Conservation (phyloP, 352 stramenopile genomes). For the Phytophthora pistaciae region DNA sequence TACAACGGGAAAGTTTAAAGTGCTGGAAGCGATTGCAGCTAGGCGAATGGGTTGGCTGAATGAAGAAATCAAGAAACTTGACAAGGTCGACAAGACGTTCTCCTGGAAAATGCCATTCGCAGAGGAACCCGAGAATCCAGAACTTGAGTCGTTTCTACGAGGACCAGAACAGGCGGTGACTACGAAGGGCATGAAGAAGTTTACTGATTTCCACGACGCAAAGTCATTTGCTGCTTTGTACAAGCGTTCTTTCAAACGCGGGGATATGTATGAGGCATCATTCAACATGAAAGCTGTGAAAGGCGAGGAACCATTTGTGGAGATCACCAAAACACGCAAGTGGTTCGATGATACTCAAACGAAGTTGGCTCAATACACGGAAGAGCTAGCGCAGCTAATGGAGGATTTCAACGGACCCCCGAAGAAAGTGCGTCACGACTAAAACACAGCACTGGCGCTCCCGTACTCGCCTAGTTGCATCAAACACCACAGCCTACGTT, state of each 20-base stretch:
- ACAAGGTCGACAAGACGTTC: constrained; percentile 17
- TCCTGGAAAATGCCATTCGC: constrained; percentile 24
- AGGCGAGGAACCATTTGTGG: background rate
- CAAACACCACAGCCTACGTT: too few species aligned
- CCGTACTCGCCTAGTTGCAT: too few species aligned
- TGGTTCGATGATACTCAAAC: background rate
- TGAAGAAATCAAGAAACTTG: constrained; percentile 2
- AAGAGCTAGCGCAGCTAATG: background rate
- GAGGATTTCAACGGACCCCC: background rate
- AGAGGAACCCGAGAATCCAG: background rate
- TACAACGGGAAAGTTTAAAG: background rate
- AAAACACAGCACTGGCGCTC: too few species aligned
- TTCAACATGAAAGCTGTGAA: background rate
- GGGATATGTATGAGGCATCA: background rate
- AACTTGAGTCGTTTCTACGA: constrained; percentile 15
- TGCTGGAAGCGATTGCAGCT: background rate
- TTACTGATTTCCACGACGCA: background rate
- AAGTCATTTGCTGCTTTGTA: background rate
- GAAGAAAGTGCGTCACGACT: too few species aligned
- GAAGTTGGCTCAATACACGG: background rate
- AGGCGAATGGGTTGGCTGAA: constrained; percentile 15
- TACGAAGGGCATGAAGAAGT: background rate
- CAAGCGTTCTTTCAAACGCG: background rate
- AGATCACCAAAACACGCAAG: background rate
- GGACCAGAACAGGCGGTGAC: constrained; percentile 8